These are phyloP conservation scores for Papiliotrema nemorosa DNA, from an alignment of 1,284 basidiomycete genomes.

Conservation along the genomic window DNA sequence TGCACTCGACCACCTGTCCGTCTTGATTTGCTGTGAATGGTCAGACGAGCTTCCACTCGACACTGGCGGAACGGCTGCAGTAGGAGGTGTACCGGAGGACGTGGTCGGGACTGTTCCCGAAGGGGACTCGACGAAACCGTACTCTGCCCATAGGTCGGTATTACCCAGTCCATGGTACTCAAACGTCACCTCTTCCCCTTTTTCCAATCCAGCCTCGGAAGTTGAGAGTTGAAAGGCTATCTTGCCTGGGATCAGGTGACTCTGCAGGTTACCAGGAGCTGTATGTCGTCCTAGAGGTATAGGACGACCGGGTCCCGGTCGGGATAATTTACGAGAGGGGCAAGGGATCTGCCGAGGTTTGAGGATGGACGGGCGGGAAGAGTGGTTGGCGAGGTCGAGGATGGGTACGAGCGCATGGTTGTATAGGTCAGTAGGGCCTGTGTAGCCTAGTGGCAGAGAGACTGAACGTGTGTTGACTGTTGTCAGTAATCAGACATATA, in stretches of 20 bases:
- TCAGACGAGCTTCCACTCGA: not conserved
- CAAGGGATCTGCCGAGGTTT: conserved; percentile 25
- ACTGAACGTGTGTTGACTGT: conserved; percentile 83
- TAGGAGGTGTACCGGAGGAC: not conserved
- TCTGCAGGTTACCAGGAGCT: too few relatives aligned
- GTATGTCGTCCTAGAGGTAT: not conserved
- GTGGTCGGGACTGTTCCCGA: not conserved
- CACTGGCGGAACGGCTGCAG: too few relatives aligned
- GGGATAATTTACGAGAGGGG: conserved; percentile 7
- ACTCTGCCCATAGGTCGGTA: conserved; percentile 70
- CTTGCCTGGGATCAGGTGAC: conserved; percentile 48
- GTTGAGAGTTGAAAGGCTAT: conserved; percentile 58
- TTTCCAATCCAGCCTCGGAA: conserved; percentile 50
- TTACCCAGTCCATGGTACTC: conserved; percentile 74
- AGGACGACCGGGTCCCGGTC: not conserved
- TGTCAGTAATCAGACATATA: conserved; percentile 5
- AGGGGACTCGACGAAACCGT: conserved; percentile 65
- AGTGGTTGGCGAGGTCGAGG: conserved; percentile 81
- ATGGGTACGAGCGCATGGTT: conserved; percentile 81
- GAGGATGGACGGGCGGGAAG: conserved; percentile 33
- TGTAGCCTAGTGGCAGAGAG: conserved; percentile 63
- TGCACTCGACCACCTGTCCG: too few relatives aligned
- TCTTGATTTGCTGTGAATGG: not conserved
- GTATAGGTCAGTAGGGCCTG: conserved; percentile 52
- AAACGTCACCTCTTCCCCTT: conserved; percentile 65